These are phyloP conservation scores for Metschnikowia sp. DNA, from an alignment of 805 yeast genomes.

Conservation along the genomic window DNA sequence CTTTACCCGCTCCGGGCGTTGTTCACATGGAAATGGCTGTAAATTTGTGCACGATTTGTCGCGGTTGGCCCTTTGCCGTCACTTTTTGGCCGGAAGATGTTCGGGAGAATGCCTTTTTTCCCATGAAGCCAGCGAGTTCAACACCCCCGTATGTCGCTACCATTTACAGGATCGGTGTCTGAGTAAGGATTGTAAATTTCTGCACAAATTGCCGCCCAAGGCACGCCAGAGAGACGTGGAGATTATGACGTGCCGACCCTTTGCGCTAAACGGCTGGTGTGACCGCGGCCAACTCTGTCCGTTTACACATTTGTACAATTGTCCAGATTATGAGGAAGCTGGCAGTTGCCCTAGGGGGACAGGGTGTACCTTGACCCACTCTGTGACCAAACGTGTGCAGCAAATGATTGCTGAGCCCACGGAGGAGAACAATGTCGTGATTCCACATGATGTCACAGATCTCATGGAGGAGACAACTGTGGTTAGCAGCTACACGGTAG, in stretches of 20 bases:
- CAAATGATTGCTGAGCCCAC: slow-evolving; percentile 21
- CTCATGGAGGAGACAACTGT: slow-evolving; percentile 10
- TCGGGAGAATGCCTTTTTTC: slow-evolving; percentile 48
- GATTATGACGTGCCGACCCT: slow-evolving; percentile 58
- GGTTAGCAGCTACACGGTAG: slow-evolving; percentile 34
- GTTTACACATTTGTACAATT: slow-evolving; percentile 54
- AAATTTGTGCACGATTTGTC: slow-evolving; percentile 48
- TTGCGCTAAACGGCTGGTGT: slow-evolving; percentile 70
- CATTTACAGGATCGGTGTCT: slow-evolving; percentile 25
- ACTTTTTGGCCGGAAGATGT: slow-evolving; percentile 48
- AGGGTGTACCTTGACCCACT: slow-evolving; percentile 53
- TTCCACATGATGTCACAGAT: slow-evolving; percentile 17
- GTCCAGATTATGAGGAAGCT: slow-evolving; percentile 69
- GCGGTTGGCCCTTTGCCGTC: slow-evolving; percentile 55
- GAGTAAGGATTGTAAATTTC: slow-evolving; percentile 52
- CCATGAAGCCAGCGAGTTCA: slow-evolving; percentile 57
- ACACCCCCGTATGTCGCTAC: slow-evolving; percentile 43
- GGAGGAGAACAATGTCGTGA: slow-evolving; percentile 20
- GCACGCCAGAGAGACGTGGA: slow-evolving; percentile 37
- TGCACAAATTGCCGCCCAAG: slow-evolving; percentile 46
- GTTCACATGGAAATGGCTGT: slow-evolving; percentile 53
- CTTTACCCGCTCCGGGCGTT: slow-evolving; percentile 45
- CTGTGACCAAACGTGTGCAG: slow-evolving; percentile 26
- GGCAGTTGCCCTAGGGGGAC: slow-evolving; percentile 55
- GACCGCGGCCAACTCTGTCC: slow-evolving; percentile 56